Conservation (phyloP, 176 grass and related monocot species). For the Oryza punctata region DNA sequence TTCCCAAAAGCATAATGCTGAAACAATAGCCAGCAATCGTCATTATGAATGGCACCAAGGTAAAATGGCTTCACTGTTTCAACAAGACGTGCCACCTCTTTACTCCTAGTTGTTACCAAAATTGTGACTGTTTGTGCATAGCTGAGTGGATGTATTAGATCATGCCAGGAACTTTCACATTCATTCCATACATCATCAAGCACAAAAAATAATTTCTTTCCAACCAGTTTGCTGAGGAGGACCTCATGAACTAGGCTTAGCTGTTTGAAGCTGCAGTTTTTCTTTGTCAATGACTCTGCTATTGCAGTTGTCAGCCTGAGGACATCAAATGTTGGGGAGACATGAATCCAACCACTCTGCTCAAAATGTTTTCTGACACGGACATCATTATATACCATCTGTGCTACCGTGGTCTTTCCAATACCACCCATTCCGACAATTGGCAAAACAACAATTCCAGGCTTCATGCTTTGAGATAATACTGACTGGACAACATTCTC, state of each 20-base stretch:
- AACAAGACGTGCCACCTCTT: constrained; percentile 32
- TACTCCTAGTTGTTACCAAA: constrained; percentile 47
- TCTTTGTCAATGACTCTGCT: constrained; percentile 18
- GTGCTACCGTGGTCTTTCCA: constrained; percentile 60
- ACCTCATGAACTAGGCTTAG: constrained; percentile 31
- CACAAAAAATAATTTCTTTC: constrained; percentile 43
- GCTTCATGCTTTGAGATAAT: background rate
- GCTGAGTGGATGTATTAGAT: background rate
- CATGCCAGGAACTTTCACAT: constrained; percentile 14
- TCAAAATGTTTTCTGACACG: constrained; percentile 27
- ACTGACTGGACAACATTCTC: background rate
- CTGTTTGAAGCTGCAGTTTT: background rate
- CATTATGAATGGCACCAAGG: constrained; percentile 18
- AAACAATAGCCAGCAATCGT: constrained; percentile 42
- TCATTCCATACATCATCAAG: constrained; percentile 55
- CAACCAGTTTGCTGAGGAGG: too few species aligned
- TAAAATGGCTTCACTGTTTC: background rate
- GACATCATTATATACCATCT: constrained; percentile 46
- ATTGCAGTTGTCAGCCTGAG: constrained; percentile 23
- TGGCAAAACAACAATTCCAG: constrained; percentile 29
- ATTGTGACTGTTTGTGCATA: constrained; percentile 23
- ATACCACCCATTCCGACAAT: constrained; percentile 53
- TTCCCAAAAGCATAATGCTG: constrained; percentile 40
- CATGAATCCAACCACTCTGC: constrained; percentile 44
- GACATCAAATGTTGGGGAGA: constrained; percentile 46